A percentile compares a stretch with the other conserved stretches of the same genome.
Evolutionary conservation across 495 filamentous ascomycete genomes (phyloP).

Genomic region (Patellaria atrata): DNA sequence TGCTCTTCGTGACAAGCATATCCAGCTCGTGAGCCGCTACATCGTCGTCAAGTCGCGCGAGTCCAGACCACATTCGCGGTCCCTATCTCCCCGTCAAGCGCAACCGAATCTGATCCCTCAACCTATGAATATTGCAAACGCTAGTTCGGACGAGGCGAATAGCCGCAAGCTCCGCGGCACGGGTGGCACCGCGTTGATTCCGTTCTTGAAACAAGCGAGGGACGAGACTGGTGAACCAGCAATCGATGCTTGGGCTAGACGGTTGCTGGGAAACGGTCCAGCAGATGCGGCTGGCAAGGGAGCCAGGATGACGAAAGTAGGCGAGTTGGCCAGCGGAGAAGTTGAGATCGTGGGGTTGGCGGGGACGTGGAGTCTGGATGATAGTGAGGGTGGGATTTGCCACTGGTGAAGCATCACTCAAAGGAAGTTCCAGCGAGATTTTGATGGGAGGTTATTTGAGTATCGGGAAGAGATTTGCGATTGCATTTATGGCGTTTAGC

Average conservation of each 20-base stretch:
- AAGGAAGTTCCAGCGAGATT: too few relatives aligned
- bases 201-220: slow-evolving; percentile 85
- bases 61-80: slow-evolving; percentile 34
- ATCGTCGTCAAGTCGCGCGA: slow-evolving; percentile 63
- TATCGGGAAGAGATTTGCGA: too few relatives aligned
- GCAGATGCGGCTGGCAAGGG: slow-evolving; percentile 20
- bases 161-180: slow-evolving; percentile 67
- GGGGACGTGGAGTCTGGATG: slow-evolving; percentile 73
- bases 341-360: slow-evolving; percentile 65
- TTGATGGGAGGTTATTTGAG: too few relatives aligned
- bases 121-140: slow-evolving; percentile 51
- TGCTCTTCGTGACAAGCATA: slow-evolving; percentile 84
- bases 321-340: slow-evolving; percentile 45
- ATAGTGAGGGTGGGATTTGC: slow-evolving; percentile 64
- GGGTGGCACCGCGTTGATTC: slow-evolving; percentile 81
- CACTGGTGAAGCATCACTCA: slow-evolving; percentile 36
- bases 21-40: slow-evolving; percentile 91
- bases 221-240: slow-evolving; percentile 93
- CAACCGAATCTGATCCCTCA: too few relatives aligned
- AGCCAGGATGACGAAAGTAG: slow-evolving; percentile 47
- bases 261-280: slow-evolving; percentile 50
- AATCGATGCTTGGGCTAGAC: slow-evolving; percentile 65
- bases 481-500: too few relatives aligned
- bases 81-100: slow-evolving; percentile 24
- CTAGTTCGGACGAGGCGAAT: slow-evolving; percentile 31